Evolutionary conservation across 1,284 basidiomycete genomes (phyloP).

Genomic region (Trametes versicolor): DNA sequence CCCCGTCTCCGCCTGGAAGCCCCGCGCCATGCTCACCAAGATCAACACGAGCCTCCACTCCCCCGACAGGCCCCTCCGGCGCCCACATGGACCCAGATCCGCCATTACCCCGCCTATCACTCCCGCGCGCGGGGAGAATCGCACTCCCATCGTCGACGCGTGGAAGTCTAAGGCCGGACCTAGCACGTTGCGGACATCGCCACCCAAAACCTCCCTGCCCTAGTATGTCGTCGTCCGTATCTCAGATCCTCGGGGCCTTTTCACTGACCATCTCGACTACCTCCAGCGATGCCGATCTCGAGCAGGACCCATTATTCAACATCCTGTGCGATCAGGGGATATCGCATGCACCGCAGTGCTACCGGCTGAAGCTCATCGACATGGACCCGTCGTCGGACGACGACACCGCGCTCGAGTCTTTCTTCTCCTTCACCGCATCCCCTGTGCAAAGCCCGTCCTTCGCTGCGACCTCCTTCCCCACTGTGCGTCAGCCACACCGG

Average conservation of each 20-base stretch:
- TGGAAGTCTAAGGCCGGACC: conserved; percentile 26
- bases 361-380: conserved; percentile 32
- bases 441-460: conserved; percentile 42
- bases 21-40: conserved; percentile 30
- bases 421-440: conserved; percentile 54
- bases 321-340: conserved; percentile 17
- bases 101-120: conserved; percentile 25
- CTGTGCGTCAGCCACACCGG: conserved; percentile 12
- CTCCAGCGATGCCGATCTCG: conserved; percentile 30
- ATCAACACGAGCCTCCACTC: conserved; percentile 32
- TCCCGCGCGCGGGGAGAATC: conserved; percentile 22
- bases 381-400: conserved; percentile 31
- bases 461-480: conserved; percentile 23
- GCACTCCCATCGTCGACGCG: conserved; percentile 25
- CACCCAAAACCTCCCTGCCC: conserved; percentile 30
- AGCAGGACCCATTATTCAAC: conserved; percentile 32
- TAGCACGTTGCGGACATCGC: conserved; percentile 25
- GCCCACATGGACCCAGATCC: conserved; percentile 32
- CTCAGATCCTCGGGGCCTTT: neutral
- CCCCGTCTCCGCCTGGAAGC: conserved; percentile 12
- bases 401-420: conserved; percentile 48
- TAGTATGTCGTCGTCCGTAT: conserved; percentile 23
- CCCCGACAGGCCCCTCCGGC: conserved; percentile 29
- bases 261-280: neutral
- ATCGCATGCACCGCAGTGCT: conserved; percentile 26